Conservation (phyloP, 1,284 basidiomycete species). For the Bondarzewia mesenterica region DNA sequence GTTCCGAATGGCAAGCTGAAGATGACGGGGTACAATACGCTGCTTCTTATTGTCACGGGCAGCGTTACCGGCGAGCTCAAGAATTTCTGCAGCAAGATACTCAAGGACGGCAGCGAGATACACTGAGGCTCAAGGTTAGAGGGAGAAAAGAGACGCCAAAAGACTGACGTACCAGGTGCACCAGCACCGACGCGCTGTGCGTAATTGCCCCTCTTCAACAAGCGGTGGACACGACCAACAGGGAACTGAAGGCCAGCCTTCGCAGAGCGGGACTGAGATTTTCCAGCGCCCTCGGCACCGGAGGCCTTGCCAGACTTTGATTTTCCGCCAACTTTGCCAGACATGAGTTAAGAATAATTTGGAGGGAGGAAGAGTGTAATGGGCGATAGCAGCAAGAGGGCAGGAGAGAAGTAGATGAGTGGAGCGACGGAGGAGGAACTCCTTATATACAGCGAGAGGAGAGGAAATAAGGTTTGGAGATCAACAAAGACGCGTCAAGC, state of each 20-base stretch:
- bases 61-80: conserved; percentile 71
- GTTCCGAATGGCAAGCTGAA: conserved; percentile 86
- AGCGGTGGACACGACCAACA: conserved; percentile 73
- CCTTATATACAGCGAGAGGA: background rate
- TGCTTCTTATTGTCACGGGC: conserved; percentile 71
- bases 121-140: conserved; percentile 28
- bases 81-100: conserved; percentile 69
- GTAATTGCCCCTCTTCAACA: conserved; percentile 65
- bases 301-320: conserved; percentile 40
- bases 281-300: conserved; percentile 33
- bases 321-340: conserved; percentile 3
- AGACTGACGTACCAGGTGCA: conserved; percentile 43
- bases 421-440: background rate
- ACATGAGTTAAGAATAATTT: background rate
- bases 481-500: conserved; percentile 14
- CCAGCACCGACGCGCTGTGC: conserved; percentile 54
- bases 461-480: conserved; percentile 12
- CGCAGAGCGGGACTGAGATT: conserved; percentile 69
- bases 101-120: conserved; percentile 72
- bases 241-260: conserved; percentile 83
- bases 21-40: conserved; percentile 86
- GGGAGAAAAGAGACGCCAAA: background rate
- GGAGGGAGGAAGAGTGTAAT: background rate
- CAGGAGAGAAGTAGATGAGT: background rate
- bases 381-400: background rate